Conservation (phyloP, 192 early-diverging fungal species). For the Piromyces sp. region DNA sequence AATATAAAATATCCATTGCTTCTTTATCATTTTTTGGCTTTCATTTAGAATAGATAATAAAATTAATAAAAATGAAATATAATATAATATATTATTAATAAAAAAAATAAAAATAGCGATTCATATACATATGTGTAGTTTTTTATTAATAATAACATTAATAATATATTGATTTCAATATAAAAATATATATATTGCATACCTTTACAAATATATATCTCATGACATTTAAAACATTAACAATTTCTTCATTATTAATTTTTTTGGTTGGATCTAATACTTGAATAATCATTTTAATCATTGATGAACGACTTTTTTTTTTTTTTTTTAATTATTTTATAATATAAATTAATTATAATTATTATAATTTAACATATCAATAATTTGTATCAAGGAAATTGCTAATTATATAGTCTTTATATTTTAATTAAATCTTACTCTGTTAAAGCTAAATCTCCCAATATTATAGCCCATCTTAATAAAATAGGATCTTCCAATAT, state of each 20-base stretch:
- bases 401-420: too few relatives aligned
- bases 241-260: constrained; percentile 18
- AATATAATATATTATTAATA: too few relatives aligned
- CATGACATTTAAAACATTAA: constrained; percentile 13
- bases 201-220: constrained; percentile 19
- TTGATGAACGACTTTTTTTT: constrained; percentile 11
- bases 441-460: constrained; percentile 19
- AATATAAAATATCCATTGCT: constrained; percentile 5
- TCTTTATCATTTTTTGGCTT: constrained; percentile 13
- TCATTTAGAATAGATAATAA: too few relatives aligned
- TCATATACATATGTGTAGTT: too few relatives aligned
- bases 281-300: constrained; percentile 13
- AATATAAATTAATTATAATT: constrained; percentile 1
- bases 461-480: constrained; percentile 16
- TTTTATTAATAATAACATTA: too few relatives aligned
- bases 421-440: too few relatives aligned
- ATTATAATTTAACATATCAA: too few relatives aligned
- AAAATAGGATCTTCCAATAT: constrained; percentile 18
- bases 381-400: too few relatives aligned
- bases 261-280: constrained; percentile 16
- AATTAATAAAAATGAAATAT: background rate
- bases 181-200: too few relatives aligned
- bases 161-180: too few relatives aligned
- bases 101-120: too few relatives aligned
- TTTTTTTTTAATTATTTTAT: background rate